A percentile compares a stretch with the other conserved stretches of the same genome.
Evolutionary conservation across 768 basidiomycete species (phyloP).

Genomic region (Tylopilus vinaceipallidus): DNA sequence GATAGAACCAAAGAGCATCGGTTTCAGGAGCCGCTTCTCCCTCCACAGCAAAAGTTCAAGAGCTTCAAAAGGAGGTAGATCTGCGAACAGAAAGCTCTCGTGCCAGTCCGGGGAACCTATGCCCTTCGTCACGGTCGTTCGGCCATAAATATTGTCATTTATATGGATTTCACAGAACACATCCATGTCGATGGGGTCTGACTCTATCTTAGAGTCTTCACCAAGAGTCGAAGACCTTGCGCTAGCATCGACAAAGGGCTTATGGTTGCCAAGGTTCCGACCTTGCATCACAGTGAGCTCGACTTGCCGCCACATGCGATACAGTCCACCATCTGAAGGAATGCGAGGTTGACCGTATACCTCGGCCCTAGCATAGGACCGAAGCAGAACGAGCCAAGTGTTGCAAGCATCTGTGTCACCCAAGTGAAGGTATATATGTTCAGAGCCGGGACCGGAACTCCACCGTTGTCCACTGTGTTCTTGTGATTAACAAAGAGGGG

Average conservation of each 20-base stretch:
- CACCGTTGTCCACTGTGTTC: slow-evolving; percentile 55
- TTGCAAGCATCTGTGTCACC: slow-evolving; percentile 58
- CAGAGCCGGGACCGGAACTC: slow-evolving; percentile 47
- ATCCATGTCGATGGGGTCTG: slow-evolving; percentile 61
- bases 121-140: slow-evolving; percentile 71
- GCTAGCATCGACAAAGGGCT: slow-evolving; percentile 27
- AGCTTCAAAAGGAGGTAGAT: slow-evolving; percentile 75
- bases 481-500: slow-evolving; percentile 8
- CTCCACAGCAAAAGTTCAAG: slow-evolving; percentile 68
- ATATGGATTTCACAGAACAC: slow-evolving; percentile 78
- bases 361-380: slow-evolving; percentile 79
- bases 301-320: slow-evolving; percentile 86
- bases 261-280: slow-evolving; percentile 62
- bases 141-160: slow-evolving; percentile 64
- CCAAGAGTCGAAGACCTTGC: slow-evolving; percentile 28
- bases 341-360: slow-evolving; percentile 63
- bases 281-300: slow-evolving; percentile 73
- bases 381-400: slow-evolving; percentile 77
- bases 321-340: slow-evolving; percentile 66
- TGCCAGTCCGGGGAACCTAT: slow-evolving; percentile 77
- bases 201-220: slow-evolving; percentile 38
- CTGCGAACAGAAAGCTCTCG: slow-evolving; percentile 70
- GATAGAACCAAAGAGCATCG: slow-evolving; percentile 55
- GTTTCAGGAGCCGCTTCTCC: slow-evolving; percentile 63
- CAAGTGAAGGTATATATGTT: slow-evolving; percentile 78